Evolutionary conservation across 352 stramenopile genomes (phyloP).

Genomic region (Phytophthora rubi): DNA sequence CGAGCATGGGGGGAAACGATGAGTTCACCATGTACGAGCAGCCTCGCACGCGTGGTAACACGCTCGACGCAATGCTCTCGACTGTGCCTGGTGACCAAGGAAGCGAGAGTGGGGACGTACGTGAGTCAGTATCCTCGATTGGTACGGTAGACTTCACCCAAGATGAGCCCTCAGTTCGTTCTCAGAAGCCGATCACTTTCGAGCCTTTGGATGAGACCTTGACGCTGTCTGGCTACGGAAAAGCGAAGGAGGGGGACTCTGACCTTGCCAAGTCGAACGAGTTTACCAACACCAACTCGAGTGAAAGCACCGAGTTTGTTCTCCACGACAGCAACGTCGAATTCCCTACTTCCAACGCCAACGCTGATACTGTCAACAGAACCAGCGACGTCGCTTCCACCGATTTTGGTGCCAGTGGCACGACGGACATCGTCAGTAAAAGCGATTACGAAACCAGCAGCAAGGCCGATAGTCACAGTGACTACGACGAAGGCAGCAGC

Average conservation of each 20-base stretch:
- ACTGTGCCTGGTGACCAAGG: slow-evolving; percentile 24
- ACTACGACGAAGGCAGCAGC: slow-evolving; percentile 35
- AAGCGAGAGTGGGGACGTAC: slow-evolving; percentile 27
- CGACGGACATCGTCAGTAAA: neutral
- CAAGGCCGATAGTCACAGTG: slow-evolving; percentile 22
- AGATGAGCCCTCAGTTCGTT: slow-evolving; percentile 43
- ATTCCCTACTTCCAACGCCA: slow-evolving; percentile 32
- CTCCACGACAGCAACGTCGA: slow-evolving; percentile 35
- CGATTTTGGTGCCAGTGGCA: slow-evolving; percentile 23
- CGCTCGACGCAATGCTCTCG: slow-evolving; percentile 39
- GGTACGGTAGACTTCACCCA: slow-evolving; percentile 65
- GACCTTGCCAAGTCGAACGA: slow-evolving; percentile 16
- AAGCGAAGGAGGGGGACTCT: slow-evolving; percentile 9
- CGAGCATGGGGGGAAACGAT: slow-evolving; percentile 56
- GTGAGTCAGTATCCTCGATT: slow-evolving; percentile 53
- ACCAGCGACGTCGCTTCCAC: slow-evolving; percentile 15
- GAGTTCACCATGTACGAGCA: slow-evolving; percentile 62
- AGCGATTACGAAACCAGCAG: slow-evolving; percentile 18
- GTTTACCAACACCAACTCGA: slow-evolving; percentile 33
- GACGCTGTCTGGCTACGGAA: slow-evolving; percentile 38
- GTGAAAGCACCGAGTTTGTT: slow-evolving; percentile 38
- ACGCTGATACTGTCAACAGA: slow-evolving; percentile 37
- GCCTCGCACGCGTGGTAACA: slow-evolving; percentile 38
- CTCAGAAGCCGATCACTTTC: slow-evolving; percentile 32
- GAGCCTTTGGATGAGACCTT: slow-evolving; percentile 47